Evolutionary conservation across 1,284 basidiomycete species (phyloP).

Genomic region (Psilocybe mexicana): DNA sequence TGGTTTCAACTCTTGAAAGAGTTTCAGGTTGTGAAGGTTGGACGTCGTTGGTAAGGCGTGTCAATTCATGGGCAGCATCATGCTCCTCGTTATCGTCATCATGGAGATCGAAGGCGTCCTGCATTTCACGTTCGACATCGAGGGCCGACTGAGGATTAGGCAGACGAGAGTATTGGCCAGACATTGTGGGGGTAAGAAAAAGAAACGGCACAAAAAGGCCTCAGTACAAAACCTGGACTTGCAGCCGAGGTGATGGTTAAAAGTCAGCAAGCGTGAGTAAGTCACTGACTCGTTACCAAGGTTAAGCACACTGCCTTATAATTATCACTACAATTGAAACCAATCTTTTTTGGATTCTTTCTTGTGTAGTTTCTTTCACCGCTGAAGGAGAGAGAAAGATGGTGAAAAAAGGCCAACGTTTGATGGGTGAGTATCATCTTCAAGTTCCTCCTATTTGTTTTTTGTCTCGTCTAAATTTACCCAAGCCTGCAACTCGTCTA

Average conservation of each 20-base stretch:
- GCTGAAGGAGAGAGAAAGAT: no score
- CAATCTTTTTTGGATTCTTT: not conserved
- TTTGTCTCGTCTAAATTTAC: no score
- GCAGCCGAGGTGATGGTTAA: not conserved
- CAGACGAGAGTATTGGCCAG: conserved; percentile 52
- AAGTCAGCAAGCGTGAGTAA: not conserved
- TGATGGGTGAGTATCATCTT: no score
- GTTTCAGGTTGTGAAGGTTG: conserved; percentile 7
- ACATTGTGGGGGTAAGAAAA: conserved; percentile 31
- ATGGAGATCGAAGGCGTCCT: conserved; percentile 62
- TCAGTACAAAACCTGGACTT: not conserved
- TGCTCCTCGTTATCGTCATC: conserved; percentile 50
- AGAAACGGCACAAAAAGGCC: not conserved
- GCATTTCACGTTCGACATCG: conserved; percentile 61
- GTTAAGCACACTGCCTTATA: not conserved
- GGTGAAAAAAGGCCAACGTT: no score
- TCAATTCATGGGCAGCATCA: conserved; percentile 37
- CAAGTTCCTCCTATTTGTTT: no score
- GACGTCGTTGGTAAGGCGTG: conserved; percentile 35
- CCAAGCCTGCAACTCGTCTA: no score
- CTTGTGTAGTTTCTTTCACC: no score
- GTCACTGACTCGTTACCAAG: not conserved
- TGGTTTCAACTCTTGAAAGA: conserved; percentile 18
- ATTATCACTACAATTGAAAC: not conserved
- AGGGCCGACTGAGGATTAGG: conserved; percentile 45